These are phyloP conservation scores for Phytophthora quininea DNA, from an alignment of 352 stramenopile species.

Conservation along the genomic window DNA sequence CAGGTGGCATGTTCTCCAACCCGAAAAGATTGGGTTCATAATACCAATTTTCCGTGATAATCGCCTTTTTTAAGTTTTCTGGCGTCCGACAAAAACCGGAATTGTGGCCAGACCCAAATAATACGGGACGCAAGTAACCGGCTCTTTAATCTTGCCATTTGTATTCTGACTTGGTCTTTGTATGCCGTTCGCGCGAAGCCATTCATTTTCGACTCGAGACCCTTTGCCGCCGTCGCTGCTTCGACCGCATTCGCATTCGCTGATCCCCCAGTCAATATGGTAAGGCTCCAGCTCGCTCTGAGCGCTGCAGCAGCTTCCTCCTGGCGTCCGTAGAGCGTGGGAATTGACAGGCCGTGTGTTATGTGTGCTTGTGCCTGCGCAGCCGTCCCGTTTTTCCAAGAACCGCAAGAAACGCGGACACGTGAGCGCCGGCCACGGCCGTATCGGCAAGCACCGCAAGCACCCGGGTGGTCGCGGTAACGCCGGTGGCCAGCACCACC, in stretches of 20 bases:
- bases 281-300: slow-evolving; percentile 44
- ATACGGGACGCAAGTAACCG: neutral
- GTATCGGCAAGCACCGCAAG: slow-evolving; percentile 99
- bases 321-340: slow-evolving; percentile 12
- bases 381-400: slow-evolving; percentile 94
- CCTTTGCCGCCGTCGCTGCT: slow-evolving; percentile 17
- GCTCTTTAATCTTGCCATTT: slow-evolving; percentile 30
- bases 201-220: slow-evolving; percentile 67
- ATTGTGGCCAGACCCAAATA: neutral
- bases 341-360: slow-evolving; percentile 56
- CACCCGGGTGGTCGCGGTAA: slow-evolving; percentile 99
- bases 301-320: slow-evolving; percentile 1
- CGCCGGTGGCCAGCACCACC: slow-evolving; percentile 99
- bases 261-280: slow-evolving; percentile 91
- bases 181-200: slow-evolving; percentile 55
- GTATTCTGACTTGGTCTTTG: slow-evolving; percentile 59
- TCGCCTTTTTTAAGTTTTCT: too few species aligned
- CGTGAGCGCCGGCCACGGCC: slow-evolving; percentile 98
- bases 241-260: slow-evolving; percentile 78
- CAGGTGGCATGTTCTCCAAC: too few species aligned
- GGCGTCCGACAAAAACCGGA: too few species aligned
- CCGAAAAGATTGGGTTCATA: too few species aligned
- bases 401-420: slow-evolving; percentile 99
- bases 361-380: slow-evolving; percentile 52
- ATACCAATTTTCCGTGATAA: too few species aligned